Conservation (phyloP, 139 green algal species). For the Asterochloris erici region DNA sequence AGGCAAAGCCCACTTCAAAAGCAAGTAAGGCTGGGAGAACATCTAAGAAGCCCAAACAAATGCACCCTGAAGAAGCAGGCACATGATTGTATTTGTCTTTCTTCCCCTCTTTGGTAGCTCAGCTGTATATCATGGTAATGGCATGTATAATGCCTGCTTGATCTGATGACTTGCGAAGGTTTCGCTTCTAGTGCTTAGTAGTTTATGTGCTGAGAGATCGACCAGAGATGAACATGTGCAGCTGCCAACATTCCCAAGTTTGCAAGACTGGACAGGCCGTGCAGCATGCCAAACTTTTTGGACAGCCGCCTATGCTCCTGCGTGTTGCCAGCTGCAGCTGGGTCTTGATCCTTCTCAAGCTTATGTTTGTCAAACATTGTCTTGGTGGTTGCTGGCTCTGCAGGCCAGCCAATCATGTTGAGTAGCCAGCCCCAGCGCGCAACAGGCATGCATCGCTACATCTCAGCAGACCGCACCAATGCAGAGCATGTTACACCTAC, state of each 20-base stretch:
- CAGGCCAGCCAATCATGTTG: not conserved
- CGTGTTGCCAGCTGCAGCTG: not conserved
- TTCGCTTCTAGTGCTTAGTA: too few relatives aligned
- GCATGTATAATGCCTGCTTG: too few relatives aligned
- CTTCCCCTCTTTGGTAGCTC: too few relatives aligned
- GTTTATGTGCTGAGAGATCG: too few relatives aligned
- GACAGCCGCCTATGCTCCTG: not conserved
- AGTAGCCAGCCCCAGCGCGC: not conserved
- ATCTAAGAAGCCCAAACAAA: too few relatives aligned
- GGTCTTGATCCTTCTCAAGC: not conserved
- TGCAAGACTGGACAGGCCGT: constrained; percentile 3
- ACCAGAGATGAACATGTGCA: constrained; percentile 19
- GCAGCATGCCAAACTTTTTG: constrained; percentile 19
- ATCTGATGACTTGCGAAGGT: too few relatives aligned
- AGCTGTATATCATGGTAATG: too few relatives aligned
- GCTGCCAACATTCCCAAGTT: constrained; percentile 3
- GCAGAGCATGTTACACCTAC: not conserved
- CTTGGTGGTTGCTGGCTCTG: constrained; percentile 11
- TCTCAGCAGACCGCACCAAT: not conserved
- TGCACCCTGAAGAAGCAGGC: too few relatives aligned
- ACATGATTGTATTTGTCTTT: too few relatives aligned
- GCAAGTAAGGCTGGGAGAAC: too few relatives aligned
- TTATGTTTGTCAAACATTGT: constrained; percentile 10
- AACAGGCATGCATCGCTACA: not conserved
- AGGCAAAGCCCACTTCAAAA: too few relatives aligned